A percentile compares a stretch with the other conserved stretches of the same genome.
phyloP scores from a whole-genome alignment of 2,329 filamentous ascomycete genomes.

The Dactylella cylindrospora region DNA sequence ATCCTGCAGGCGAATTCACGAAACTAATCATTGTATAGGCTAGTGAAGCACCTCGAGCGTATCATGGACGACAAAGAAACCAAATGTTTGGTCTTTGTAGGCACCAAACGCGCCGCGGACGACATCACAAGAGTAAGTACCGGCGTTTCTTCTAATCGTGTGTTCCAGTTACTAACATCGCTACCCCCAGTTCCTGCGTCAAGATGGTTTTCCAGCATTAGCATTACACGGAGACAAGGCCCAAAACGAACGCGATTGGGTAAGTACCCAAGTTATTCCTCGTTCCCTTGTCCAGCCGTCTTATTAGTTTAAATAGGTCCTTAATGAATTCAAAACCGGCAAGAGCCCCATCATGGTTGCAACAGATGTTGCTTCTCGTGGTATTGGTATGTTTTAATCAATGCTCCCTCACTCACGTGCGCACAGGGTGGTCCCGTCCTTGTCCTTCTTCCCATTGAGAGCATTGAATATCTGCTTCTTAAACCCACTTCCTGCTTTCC shows the following conservation, averaged over 20 bases:
- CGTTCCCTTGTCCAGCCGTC: neutral
- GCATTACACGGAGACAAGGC: slow-evolving; percentile 94
- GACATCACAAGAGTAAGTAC: slow-evolving; percentile 63
- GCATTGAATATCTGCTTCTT: slow-evolving; percentile 42
- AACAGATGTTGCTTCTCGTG: slow-evolving; percentile 91
- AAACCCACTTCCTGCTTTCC: slow-evolving; percentile 41
- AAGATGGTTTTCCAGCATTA: slow-evolving; percentile 84
- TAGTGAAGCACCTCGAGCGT: slow-evolving; percentile 96
- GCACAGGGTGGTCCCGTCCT: slow-evolving; percentile 44
- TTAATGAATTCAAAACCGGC: slow-evolving; percentile 89
- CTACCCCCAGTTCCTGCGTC: slow-evolving; percentile 46
- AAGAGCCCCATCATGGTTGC: slow-evolving; percentile 87
- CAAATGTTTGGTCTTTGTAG: slow-evolving; percentile 95
- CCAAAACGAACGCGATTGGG: slow-evolving; percentile 88
- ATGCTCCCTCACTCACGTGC: slow-evolving; percentile 52
- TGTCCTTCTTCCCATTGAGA: slow-evolving; percentile 18
- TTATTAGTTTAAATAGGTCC: slow-evolving; percentile 54
- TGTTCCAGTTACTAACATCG: slow-evolving; percentile 67
- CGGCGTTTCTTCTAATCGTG: neutral
- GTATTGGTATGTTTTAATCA: slow-evolving; percentile 90
- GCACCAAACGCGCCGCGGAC: slow-evolving; percentile 91
- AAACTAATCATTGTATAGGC: slow-evolving; percentile 56
- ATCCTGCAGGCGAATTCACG: neutral
- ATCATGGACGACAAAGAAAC: slow-evolving; percentile 95
- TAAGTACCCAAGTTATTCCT: slow-evolving; percentile 1